These are phyloP conservation scores for Paxillus ammoniavirescens DNA, from an alignment of 768 basidiomycete genomes.

Conservation along the genomic window DNA sequence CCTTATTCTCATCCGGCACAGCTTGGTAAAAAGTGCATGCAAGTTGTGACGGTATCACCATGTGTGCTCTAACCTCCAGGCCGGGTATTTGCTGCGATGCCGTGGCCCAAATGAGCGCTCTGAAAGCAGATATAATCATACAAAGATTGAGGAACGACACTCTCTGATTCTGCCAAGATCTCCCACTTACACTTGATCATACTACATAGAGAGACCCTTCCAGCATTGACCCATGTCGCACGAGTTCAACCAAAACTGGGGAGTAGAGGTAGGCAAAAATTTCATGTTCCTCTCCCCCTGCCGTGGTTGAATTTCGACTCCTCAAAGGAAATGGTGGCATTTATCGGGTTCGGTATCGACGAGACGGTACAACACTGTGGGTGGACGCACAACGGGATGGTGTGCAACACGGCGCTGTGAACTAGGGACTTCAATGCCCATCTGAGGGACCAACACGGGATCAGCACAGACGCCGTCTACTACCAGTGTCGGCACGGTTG, in stretches of 20 bases:
- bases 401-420: not conserved
- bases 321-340: constrained; percentile 1
- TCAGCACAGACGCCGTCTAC: not conserved
- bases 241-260: not conserved
- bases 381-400: not conserved
- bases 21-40: too few relatives aligned
- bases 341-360: constrained; percentile 4
- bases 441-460: not conserved
- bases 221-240: not conserved
- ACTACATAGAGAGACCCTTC: too few relatives aligned
- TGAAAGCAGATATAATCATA: too few relatives aligned
- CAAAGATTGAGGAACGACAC: too few relatives aligned
- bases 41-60: too few relatives aligned
- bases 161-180: too few relatives aligned
- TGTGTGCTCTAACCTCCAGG: too few relatives aligned
- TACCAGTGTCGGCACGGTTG: constrained; percentile 17
- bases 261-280: not conserved
- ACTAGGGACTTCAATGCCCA: constrained; percentile 4
- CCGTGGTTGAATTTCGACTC: not conserved
- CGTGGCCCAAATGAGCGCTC: too few relatives aligned
- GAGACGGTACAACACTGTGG: not conserved
- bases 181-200: too few relatives aligned
- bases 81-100: too few relatives aligned
- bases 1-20: too few relatives aligned
- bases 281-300: too few relatives aligned